Percentiles rank a stretch among this genome's conserved stretches.
These are phyloP conservation scores for Melanomma pulvis-pyrius DNA, from an alignment of 495 filamentous ascomycete genomes.

Conservation along the genomic window DNA sequence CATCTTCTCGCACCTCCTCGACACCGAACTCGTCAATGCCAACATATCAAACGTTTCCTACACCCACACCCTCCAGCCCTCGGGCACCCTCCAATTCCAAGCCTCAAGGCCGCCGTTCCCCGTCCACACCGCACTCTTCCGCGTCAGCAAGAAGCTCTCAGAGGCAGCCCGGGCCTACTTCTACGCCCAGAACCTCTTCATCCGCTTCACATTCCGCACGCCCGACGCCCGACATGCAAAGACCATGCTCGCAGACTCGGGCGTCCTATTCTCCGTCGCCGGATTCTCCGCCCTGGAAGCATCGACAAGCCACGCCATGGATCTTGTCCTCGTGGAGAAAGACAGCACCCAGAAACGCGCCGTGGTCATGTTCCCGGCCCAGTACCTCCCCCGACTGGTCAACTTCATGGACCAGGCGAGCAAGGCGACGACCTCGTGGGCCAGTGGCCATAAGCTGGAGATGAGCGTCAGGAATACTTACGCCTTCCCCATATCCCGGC, in stretches of 20 bases:
- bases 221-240: conserved; percentile 18
- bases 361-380: conserved; percentile 24
- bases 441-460: conserved; percentile 3
- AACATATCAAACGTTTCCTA: conserved; percentile 22
- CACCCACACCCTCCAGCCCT: conserved; percentile 8
- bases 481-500: background rate
- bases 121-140: conserved; percentile 28
- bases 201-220: conserved; percentile 10
- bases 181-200: conserved; percentile 22
- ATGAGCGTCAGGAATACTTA: conserved; percentile 16
- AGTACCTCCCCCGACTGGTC: conserved; percentile 27
- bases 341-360: conserved; percentile 12
- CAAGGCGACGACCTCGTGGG: background rate
- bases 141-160: conserved; percentile 5
- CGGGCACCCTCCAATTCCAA: conserved; percentile 12
- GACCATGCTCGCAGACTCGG: conserved; percentile 24
- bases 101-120: conserved; percentile 26
- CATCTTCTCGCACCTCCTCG: conserved; percentile 24
- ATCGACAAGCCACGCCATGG: conserved; percentile 9
- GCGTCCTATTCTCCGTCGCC: conserved; percentile 14
- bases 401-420: conserved; percentile 15
- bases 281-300: background rate
- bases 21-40: conserved; percentile 28
- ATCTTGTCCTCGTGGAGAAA: conserved; percentile 19
- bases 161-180: conserved; percentile 6